Base-by-base conservation (phyloP, 257 asterid genomes). In the Capsicum rhomboideum region DNA sequence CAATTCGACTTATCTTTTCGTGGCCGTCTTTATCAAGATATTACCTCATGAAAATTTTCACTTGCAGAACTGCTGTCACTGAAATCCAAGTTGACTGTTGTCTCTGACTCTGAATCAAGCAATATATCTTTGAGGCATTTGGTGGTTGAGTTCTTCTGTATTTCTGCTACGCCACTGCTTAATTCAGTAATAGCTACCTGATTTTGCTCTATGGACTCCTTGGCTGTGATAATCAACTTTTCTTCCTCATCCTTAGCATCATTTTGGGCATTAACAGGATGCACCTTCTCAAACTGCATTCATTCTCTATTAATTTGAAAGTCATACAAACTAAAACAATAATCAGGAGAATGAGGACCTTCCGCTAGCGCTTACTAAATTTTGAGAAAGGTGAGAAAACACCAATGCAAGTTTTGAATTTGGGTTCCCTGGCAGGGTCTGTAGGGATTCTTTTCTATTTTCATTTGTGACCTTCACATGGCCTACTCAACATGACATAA, bases 41-140 rank as follows among this genome's bases (percentile, higher is more conserved):
- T 26, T 90, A 94, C 98, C 98, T 92, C 88, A 14, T 85, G 61
- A 16, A 83, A 79, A 82, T 52, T 79, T 61, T 94, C 91, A 23
- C 85, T 96, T 31, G 66, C 52, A 26, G 89, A 86, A 77, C 92
- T 88, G 85, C 55, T 82, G 79, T 69, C 81, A 78, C 82, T 67
- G 34, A 90, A 90, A 86, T 87, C 87, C 14, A 68, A 20, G 26
- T 91, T 88, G 80, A 81, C 26, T 37, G 93, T 92, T 8, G 94
- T 63, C 78, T 93, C 93, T 2, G 97, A 90, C 61, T 93, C 90
- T 26, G 98, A 91, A 85, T 94, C 97, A 28, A 88, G 84, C 74
- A 96, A 82, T n/a, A 96, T 90, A 85, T 96, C 99, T 90, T 88
- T 94, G 46, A 96, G 91, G 86, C 91, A 91, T 89, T 87, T 91